Percentiles rank a stretch among this genome's conserved stretches.
Conservation (phyloP, 2,329 filamentous ascomycete genomes). For the Epichloe baconii region DNA sequence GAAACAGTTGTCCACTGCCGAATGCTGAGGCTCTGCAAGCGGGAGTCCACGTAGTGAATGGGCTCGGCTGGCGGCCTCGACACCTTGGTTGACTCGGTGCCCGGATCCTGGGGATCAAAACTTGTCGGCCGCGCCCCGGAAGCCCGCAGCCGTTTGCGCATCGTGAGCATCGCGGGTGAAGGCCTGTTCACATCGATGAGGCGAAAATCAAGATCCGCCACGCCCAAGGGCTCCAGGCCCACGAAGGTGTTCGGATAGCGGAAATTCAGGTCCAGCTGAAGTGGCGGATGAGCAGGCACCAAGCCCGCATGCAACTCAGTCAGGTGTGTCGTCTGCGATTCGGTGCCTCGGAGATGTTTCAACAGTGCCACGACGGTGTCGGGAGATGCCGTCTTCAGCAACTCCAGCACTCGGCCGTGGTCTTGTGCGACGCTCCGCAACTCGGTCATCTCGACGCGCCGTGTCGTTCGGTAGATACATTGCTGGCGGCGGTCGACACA, state of each 20-base stretch:
- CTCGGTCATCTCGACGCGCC: neutral
- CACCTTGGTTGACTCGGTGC: neutral
- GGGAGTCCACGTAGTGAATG: neutral
- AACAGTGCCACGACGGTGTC: neutral
- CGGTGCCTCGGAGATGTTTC: neutral
- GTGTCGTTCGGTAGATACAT: neutral
- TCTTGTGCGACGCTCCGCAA: neutral
- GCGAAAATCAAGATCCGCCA: neutral
- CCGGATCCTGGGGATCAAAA: neutral
- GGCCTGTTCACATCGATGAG: neutral
- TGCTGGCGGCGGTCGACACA: neutral
- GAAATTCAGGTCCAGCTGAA: neutral
- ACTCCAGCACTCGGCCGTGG: neutral
- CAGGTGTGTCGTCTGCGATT: neutral
- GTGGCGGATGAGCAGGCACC: neutral
- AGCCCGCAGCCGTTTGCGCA: neutral
- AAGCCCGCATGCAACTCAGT: neutral
- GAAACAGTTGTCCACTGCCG: neutral
- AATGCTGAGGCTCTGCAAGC: neutral
- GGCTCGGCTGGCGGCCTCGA: neutral
- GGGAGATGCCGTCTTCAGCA: neutral
- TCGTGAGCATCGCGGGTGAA: neutral
- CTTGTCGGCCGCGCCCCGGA: neutral
- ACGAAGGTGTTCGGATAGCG: neutral
- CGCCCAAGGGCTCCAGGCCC: neutral